Percentiles rank a stretch among this genome's conserved stretches.
These are phyloP conservation scores for Chaetomium sp. DNA, from an alignment of 2,329 filamentous ascomycete genomes.

Conservation along the genomic window DNA sequence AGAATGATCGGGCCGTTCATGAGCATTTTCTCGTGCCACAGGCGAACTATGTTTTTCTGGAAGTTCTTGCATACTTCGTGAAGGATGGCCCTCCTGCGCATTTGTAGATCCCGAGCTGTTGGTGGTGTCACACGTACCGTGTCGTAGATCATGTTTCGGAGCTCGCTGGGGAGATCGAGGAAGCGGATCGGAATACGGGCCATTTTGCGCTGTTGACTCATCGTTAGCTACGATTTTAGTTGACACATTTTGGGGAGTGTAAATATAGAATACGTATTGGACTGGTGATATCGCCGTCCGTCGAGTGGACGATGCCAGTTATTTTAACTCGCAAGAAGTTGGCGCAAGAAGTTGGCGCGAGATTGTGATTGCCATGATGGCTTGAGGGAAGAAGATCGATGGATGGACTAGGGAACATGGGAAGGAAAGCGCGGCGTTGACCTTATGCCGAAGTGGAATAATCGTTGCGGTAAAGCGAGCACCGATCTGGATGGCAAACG, in stretches of 20 bases:
- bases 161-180: not conserved
- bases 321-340: not conserved
- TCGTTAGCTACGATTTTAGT: not conserved
- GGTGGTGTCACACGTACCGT: no score
- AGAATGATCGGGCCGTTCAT: no score
- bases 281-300: not conserved
- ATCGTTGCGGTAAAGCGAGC: no score
- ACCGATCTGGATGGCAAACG: no score
- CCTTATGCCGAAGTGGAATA: no score
- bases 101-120: conserved; percentile 55
- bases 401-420: no score
- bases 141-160: not conserved
- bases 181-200: not conserved
- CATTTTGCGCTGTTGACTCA: not conserved
- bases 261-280: not conserved
- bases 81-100: conserved; percentile 65
- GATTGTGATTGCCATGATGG: no score
- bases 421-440: no score
- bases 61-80: conserved; percentile 72
- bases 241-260: not conserved
- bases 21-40: no score
- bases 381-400: no score
- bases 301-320: not conserved
- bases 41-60: conserved; percentile 72
- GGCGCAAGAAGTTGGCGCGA: no score